These are phyloP conservation scores for Saturnispora hagleri DNA, from an alignment of 805 yeast genomes.

Conservation along the genomic window DNA sequence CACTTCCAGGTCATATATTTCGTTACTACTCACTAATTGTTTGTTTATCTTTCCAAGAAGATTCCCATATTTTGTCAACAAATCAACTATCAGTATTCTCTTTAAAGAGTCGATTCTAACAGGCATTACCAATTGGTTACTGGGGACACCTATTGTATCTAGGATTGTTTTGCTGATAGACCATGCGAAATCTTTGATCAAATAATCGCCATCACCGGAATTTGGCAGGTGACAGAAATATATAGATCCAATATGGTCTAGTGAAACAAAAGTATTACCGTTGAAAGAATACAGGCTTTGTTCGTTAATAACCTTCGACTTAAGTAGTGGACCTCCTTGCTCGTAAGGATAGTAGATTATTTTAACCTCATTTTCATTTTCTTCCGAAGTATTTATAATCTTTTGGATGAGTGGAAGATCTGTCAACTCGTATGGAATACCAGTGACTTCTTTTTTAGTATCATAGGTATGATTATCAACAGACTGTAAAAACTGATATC, in stretches of 20 bases:
- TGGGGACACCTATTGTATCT: conserved; percentile 16
- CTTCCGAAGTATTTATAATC: background rate
- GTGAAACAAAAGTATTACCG: conserved; percentile 16
- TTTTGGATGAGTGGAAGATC: conserved; percentile 18
- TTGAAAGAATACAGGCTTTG: conserved; percentile 11
- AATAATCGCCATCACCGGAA: background rate
- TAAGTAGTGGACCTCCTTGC: conserved; percentile 15
- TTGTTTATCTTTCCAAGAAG: background rate
- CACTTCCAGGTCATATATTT: background rate
- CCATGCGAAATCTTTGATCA: conserved; percentile 19
- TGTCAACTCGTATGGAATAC: conserved; percentile 18
- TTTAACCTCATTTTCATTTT: conserved; percentile 4
- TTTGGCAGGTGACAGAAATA: conserved; percentile 20
- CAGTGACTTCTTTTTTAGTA: conserved; percentile 9
- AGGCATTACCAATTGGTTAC: conserved; percentile 18
- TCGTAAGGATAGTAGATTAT: conserved; percentile 22
- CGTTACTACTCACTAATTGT: background rate
- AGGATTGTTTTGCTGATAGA: conserved; percentile 18
- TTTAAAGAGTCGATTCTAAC: conserved; percentile 18
- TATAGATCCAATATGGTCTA: conserved; percentile 21
- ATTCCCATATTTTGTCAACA: conserved; percentile 5
- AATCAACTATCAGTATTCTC: conserved; percentile 12
- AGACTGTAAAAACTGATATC: background rate
- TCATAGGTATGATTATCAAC: background rate
- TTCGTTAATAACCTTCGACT: conserved; percentile 13